Conservation (phyloP, 805 yeast species). For the Kluyveromyces aestuarii region DNA sequence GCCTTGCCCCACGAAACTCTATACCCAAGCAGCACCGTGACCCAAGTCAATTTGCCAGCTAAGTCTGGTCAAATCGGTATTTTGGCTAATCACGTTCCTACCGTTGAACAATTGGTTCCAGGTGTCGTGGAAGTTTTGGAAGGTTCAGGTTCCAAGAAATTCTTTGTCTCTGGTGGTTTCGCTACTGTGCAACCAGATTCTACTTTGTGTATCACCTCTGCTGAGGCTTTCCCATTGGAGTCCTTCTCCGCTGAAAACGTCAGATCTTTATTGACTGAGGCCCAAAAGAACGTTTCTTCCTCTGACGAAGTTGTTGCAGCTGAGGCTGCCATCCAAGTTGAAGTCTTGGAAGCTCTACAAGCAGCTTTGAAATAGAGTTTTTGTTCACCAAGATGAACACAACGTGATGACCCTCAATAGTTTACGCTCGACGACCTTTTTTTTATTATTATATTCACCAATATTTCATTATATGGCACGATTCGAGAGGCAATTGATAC, state of each 20-base stretch:
- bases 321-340: constrained; percentile 91
- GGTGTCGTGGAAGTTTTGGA: constrained; percentile 91
- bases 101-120: constrained; percentile 91
- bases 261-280: constrained; percentile 78
- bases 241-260: constrained; percentile 75
- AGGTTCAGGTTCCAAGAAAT: constrained; percentile 62
- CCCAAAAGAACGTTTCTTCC: constrained; percentile 81
- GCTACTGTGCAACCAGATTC: constrained; percentile 96
- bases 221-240: constrained; percentile 90
- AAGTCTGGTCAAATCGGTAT: constrained; percentile 94
- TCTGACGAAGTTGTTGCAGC: constrained; percentile 85
- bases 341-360: constrained; percentile 90
- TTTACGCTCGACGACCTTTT: neutral
- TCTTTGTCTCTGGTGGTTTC: constrained; percentile 91
- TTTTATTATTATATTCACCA: neutral
- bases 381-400: neutral
- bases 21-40: constrained; percentile 39
- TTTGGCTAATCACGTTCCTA: constrained; percentile 95
- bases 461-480: neutral
- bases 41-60: constrained; percentile 92
- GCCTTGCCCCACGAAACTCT: constrained; percentile 81
- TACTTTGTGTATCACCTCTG: constrained; percentile 79
- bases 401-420: neutral
- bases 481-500: neutral
- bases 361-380: constrained; percentile 26